Evolutionary conservation across 2,329 filamentous ascomycete species (phyloP), one percentile per base, ranked within the genome.

Genomic region (Magnaporthales sp.): DNA sequence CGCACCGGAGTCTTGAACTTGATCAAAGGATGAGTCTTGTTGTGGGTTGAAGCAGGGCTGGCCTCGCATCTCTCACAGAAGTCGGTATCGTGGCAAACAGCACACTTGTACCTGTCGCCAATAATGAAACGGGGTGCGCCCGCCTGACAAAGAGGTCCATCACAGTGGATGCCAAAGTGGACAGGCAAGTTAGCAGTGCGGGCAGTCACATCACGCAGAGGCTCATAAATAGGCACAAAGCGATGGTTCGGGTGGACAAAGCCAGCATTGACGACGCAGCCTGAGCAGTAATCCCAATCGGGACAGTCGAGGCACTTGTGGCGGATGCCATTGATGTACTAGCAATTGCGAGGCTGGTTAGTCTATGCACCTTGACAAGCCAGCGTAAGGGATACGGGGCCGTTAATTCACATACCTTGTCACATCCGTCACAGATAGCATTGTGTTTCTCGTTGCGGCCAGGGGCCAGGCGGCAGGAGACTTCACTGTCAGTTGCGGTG

Each of bases 261-360:
- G 68, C 79, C 77, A 61, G 91, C 89, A 70, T 84, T 86, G 72
- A 83, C 79, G 67, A 92, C 78, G 78, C 96, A 99, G 9, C 86
- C 81, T 27, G 85, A 84, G 82, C 95, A 99, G 80, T 91, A 98
- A 74, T 99, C 95, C 91, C 92, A 99, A 77, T 99, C 95, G 60
- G 96, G 95, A 81, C 95, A 99, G 76, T 92, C 89, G 70, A 98
- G 83, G 77, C 95, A 99, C 84, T 99, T 99, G 86, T 98, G 90
- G 72, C 95, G 94, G 67, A 97, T 84, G 72, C 95, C 96, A 72
- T 85, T 83, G 73, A 99, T 95, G 76, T 87, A 88, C 84, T 64
- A 15, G n/a, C 15, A n/a, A 51, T 51, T 51, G 15, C 19, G 38
- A 51, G 19, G 19, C 19, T n/a, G 10, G 19, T 51, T 51, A 51